Base-by-base conservation (phyloP, 1,284 basidiomycete genomes). In the Wolfiporia cocos region DNA sequence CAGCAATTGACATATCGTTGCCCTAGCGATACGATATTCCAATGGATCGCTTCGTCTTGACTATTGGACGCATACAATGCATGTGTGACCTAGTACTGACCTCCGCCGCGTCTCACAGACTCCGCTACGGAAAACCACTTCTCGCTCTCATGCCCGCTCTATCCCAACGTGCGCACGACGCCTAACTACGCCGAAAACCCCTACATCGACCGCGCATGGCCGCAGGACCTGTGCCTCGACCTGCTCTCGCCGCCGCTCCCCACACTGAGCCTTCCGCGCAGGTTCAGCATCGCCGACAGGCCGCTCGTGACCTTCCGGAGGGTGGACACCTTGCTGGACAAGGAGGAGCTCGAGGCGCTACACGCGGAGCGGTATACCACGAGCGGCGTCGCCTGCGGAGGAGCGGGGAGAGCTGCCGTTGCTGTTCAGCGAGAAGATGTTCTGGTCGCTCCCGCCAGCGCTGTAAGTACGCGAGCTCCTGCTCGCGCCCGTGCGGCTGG, bases 51-150 rank as follows among this genome's bases (percentile, higher is more conserved):
- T n/a, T n/a, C n/a, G n/a, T n/a, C n/a, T n/a, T n/a, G n/a, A n/a
- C n/a, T n/a, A n/a, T n/a, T n/a, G n/a, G n/a, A 7, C 9, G 26
- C 26, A 9, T 29, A 9, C 7, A 29, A n/a, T 29, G 7, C 26
- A n/a, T n/a, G 7, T n/a, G n/a, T 29, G n/a, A 7, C n/a, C 26
- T 9, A 9, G 9, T n/a, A n/a, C 26, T 29, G n/a, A 9, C 26
- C n/a, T 29, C 7, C 22, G 29, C 32, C 9, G 20, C n/a, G n/a
- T 17, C 14, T 21, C 15, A n/a, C 40, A 79, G 80, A 83, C 50
- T 81, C 80, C 1, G 76, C 81, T 19, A 76, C 76, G 1, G 81
- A 83, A 53, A 77, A 76, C 46, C 80, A 83, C 56, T 83, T 83
- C 58, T 82, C 81, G 4, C 56, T 83, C 1, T 81, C 79, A 0